Percentiles rank a stretch among this genome's conserved stretches.
phyloP scores from a whole-genome alignment of 78 protist species.

The Carpediemonas membranifera region DNA sequence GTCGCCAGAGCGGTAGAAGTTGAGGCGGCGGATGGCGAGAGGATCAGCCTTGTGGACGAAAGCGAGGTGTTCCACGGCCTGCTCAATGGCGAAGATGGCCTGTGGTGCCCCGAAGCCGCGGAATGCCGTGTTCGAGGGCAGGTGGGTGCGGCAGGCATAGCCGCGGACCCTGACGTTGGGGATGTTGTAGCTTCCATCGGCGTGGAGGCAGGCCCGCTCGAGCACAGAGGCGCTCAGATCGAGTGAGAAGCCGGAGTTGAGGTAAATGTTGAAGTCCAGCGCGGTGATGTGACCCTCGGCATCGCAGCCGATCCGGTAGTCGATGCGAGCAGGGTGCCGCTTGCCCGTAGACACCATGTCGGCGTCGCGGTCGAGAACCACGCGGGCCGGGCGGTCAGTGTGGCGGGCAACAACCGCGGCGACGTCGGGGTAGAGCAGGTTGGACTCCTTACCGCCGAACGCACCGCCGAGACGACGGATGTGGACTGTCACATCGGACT shows the following conservation, averaged over 20 bases:
- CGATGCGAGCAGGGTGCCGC: slow-evolving; percentile 63
- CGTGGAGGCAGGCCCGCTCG: slow-evolving; percentile 3
- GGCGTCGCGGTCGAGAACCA: slow-evolving; percentile 47
- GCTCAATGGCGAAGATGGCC: slow-evolving; percentile 54
- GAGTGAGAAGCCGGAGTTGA: slow-evolving; percentile 4
- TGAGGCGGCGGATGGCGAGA: background rate
- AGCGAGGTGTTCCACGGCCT: slow-evolving; percentile 56
- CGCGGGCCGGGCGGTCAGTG: slow-evolving; percentile 42
- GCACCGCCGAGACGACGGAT: slow-evolving; percentile 88
- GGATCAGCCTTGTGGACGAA: background rate
- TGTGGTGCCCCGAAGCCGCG: slow-evolving; percentile 91
- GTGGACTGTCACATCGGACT: slow-evolving; percentile 32
- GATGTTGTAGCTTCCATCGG: slow-evolving; percentile 1
- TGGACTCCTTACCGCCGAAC: slow-evolving; percentile 85
- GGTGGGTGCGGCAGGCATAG: background rate
- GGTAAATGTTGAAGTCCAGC: background rate
- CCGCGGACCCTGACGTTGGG: background rate
- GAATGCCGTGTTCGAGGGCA: slow-evolving; percentile 79
- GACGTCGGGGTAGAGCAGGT: slow-evolving; percentile 3
- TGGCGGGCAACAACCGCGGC: slow-evolving; percentile 49
- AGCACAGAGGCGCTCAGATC: background rate
- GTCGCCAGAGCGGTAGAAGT: slow-evolving; percentile 63
- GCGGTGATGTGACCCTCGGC: background rate
- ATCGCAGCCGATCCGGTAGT: slow-evolving; percentile 25
- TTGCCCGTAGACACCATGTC: slow-evolving; percentile 67